Base-by-base conservation (phyloP, 768 basidiomycete species). In the Clitopilus hobsonii region DNA sequence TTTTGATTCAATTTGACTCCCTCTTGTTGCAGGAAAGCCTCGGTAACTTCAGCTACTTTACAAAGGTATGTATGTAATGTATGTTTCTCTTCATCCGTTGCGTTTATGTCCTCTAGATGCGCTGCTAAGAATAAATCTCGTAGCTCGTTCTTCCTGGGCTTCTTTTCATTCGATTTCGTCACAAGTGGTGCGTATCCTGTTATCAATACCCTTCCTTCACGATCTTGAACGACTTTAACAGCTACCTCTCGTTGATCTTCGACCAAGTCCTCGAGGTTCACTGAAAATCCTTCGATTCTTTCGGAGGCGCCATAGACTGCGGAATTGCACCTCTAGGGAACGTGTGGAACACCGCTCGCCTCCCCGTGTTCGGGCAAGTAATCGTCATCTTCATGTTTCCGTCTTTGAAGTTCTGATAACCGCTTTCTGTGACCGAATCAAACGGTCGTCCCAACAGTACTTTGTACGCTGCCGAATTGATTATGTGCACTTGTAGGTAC, bases 401-500 rank as follows among this genome's bases (percentile, higher is more conserved):
- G 49, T 65, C 55, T 3, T 45, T 24, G 14, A 23, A 48, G 5
- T 64, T 67, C 5, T 51, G 36, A 0, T 61, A 55, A 4, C 53
- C 3, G 25, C 58, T 60, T 16, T 47, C 45, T 3, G 58, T 60
- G 14, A 67, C 45, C 0, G 56, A 51, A 5, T 65, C 62, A 50
- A 69, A 68, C 0, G 65, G 67, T 20, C 58, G 55, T 1, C 65
- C 65, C 2, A 66, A n/a, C 4, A 55, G 38, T 11, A 58, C 27
- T 13, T 50, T 38, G 24, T 55, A 58, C 6, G 57, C 54, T 1
- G 54, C 49, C 3, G 18, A 20, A 14, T 47, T 23, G 23, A 47
- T 41, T 1, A 60, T 47, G 28, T 60, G 60, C 2, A 60, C 57
- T 38, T 60, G 57, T 5, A 60, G 20, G 52, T 60, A 57, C 4